These are phyloP conservation scores for Pichia sp. DNA, from an alignment of 1,139 yeast species.

Conservation along the genomic window DNA sequence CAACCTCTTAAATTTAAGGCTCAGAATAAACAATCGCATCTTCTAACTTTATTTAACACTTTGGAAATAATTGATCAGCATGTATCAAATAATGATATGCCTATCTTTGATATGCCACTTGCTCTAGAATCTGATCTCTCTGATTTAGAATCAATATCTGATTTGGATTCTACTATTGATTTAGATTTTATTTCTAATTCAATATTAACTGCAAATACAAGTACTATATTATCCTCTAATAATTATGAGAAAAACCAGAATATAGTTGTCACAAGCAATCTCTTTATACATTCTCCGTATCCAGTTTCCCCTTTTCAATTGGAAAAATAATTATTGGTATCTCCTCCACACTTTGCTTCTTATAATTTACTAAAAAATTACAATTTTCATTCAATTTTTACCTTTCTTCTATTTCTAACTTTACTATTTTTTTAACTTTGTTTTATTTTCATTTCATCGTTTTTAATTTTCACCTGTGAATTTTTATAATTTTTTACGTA, in stretches of 20 bases:
- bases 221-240: not conserved
- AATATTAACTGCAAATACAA: slow-evolving; percentile 2
- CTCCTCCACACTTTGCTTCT: too few species aligned
- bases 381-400: too few species aligned
- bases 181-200: not conserved
- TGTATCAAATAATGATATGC: not conserved
- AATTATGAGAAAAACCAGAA: not conserved
- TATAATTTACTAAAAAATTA: too few species aligned
- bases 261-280: not conserved
- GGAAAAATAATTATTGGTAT: too few species aligned
- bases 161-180: slow-evolving; percentile 6
- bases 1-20: not conserved
- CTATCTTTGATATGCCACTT: not conserved
- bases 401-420: too few species aligned
- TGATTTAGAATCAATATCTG: slow-evolving; percentile 1
- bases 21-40: not conserved
- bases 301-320: not conserved
- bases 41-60: not conserved
- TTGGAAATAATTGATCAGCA: not conserved
- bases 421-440: too few species aligned
- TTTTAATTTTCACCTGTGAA: too few species aligned
- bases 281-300: not conserved
- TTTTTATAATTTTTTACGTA: not conserved
- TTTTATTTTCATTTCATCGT: too few species aligned
- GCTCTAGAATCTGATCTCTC: not conserved